phyloP scores from a whole-genome alignment of 306 rosid genomes.

The Betula pendula region DNA sequence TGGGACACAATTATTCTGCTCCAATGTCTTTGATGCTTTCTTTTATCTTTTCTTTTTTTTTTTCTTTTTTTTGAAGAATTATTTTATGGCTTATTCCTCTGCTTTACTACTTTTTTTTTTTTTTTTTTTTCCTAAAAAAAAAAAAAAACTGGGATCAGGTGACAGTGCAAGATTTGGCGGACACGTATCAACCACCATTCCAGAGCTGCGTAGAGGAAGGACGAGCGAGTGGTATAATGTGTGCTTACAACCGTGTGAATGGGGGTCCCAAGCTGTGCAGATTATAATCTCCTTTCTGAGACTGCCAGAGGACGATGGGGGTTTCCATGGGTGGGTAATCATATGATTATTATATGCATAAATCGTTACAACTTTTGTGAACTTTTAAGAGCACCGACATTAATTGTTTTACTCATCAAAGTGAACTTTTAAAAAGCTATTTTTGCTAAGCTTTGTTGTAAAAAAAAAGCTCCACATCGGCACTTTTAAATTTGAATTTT shows the following conservation, averaged over 20 bases:
- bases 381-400: no score
- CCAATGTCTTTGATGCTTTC: not conserved
- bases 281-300: conserved; percentile 57
- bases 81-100: no score
- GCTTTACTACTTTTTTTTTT: not conserved
- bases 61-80: no score
- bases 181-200: conserved; percentile 91
- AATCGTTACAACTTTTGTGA: no score
- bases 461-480: no score
- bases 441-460: no score
- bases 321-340: conserved; percentile 86
- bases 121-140: no score
- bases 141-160: no score
- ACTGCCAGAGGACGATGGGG: conserved; percentile 74
- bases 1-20: not conserved
- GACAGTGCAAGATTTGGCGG: conserved; percentile 73
- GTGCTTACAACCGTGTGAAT: conserved; percentile 83
- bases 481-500: no score
- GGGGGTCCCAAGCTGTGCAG: conserved; percentile 94
- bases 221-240: conserved; percentile 86
- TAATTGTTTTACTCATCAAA: no score
- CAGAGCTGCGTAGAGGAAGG: conserved; percentile 70
- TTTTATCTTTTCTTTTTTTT: not conserved
- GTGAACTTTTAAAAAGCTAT: no score
- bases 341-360: no score